phyloP scores from a whole-genome alignment of 2,329 filamentous ascomycete species.

The Nothopassalora personata region DNA sequence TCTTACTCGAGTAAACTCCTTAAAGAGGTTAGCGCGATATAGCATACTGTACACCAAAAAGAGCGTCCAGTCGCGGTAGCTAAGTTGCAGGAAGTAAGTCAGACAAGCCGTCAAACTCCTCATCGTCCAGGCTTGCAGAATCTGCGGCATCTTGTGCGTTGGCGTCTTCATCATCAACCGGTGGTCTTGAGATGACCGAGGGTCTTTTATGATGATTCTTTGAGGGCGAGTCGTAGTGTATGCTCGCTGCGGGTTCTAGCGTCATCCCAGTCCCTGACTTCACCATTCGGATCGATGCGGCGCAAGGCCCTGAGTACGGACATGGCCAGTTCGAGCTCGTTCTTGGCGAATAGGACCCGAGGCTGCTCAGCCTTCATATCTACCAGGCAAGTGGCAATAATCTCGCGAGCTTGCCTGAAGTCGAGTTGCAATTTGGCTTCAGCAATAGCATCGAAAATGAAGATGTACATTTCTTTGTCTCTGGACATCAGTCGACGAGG shows the following conservation, averaged over 20 bases:
- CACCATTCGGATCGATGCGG: constrained; percentile 1
- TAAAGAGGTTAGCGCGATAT: no score
- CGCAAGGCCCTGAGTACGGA: constrained; percentile 5
- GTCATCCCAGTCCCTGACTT: constrained; percentile 5
- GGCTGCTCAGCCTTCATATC: constrained; percentile 5
- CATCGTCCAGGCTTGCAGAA: background rate
- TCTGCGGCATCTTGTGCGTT: background rate
- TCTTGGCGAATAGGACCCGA: background rate
- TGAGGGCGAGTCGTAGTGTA: background rate
- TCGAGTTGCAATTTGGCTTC: background rate
- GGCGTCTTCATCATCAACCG: background rate
- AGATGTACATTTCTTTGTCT: background rate
- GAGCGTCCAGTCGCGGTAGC: no score
- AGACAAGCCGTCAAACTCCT: no score
- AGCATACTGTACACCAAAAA: no score
- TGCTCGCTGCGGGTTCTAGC: constrained; percentile 1
- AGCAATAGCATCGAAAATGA: constrained; percentile 1
- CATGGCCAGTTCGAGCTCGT: constrained; percentile 4
- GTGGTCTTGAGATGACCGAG: background rate
- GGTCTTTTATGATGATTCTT: background rate
- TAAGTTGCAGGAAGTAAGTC: no score
- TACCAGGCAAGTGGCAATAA: background rate
- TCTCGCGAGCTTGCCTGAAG: background rate
- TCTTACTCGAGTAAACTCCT: no score
- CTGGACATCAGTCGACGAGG: background rate